phyloP scores from a whole-genome alignment of 768 basidiomycete genomes.

The Tricholoma saponaceum region DNA sequence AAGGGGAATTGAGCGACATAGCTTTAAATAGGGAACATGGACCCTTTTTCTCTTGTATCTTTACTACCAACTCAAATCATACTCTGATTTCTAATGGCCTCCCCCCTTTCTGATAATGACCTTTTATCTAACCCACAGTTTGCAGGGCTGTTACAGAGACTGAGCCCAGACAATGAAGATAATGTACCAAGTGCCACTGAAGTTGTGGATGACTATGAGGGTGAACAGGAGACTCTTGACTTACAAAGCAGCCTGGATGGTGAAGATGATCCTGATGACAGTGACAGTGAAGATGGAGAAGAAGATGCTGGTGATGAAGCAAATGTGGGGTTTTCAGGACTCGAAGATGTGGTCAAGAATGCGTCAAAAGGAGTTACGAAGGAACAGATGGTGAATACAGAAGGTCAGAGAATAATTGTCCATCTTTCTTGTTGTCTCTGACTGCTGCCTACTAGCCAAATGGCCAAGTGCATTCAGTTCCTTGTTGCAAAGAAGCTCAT shows the following conservation, averaged over 20 bases:
- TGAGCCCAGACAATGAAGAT: background rate
- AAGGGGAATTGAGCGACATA: background rate
- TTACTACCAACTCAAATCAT: no score
- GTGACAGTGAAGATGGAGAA: constrained; percentile 6
- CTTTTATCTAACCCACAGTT: background rate
- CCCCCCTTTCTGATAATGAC: background rate
- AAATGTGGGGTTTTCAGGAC: background rate
- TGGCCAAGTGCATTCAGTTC: constrained; percentile 14
- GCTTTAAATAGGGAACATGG: background rate
- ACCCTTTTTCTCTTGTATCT: no score
- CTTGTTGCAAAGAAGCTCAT: constrained; percentile 14
- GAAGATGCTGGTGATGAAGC: background rate
- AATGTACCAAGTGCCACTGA: constrained; percentile 7
- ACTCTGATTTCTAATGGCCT: background rate
- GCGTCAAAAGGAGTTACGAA: constrained; percentile 29
- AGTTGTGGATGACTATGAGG: constrained; percentile 19
- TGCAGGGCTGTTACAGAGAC: background rate
- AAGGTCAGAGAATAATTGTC: constrained; percentile 14
- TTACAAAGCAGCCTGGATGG: background rate
- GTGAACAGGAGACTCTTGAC: constrained; percentile 15
- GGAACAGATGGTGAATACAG: constrained; percentile 24
- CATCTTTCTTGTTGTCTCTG: background rate
- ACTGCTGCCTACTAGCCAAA: constrained; percentile 11
- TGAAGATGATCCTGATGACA: constrained; percentile 7
- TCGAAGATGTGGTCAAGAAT: background rate